Conservation (phyloP, 345 rosid species). For the Capsella bursapastoris region DNA sequence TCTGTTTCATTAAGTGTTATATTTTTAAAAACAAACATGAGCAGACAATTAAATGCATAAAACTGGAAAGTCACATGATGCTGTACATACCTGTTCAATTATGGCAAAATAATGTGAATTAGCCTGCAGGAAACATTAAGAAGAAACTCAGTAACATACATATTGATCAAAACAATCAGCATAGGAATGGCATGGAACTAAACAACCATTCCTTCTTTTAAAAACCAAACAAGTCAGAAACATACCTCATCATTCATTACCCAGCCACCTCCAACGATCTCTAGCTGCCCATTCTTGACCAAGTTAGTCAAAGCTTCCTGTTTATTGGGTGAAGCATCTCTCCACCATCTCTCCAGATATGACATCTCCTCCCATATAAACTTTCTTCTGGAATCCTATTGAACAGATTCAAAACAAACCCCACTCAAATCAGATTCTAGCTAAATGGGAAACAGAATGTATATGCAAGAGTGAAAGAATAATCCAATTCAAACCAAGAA, state of each 20-base stretch:
- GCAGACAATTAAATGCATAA: slow-evolving; percentile 5
- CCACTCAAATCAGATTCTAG: slow-evolving; percentile 8
- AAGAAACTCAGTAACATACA: slow-evolving; percentile 31
- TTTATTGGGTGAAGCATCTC: slow-evolving; percentile 73
- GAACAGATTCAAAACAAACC: slow-evolving; percentile 28
- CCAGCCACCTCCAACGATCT: slow-evolving; percentile 99
- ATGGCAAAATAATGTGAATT: slow-evolving; percentile 97
- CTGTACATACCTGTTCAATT: slow-evolving; percentile 79
- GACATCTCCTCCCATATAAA: slow-evolving; percentile 99
- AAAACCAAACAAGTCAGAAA: slow-evolving; percentile 12
- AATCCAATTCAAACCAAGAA: not conserved
- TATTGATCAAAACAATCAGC: slow-evolving; percentile 25
- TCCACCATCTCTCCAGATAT: slow-evolving; percentile 98
- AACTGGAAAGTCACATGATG: not conserved
- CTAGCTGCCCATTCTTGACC: slow-evolving; percentile 91
- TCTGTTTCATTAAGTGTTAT: not conserved
- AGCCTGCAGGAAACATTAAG: slow-evolving; percentile 66
- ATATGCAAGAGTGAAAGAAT: no score
- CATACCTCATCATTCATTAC: slow-evolving; percentile 99
- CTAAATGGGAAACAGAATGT: not conserved
- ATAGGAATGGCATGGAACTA: not conserved
- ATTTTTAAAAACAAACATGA: slow-evolving; percentile 14
- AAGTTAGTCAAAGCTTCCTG: slow-evolving; percentile 69
- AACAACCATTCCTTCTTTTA: not conserved
- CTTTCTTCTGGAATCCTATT: slow-evolving; percentile 80